phyloP scores from a whole-genome alignment of 1,139 yeast genomes.

The Suhomyces wounanorum region DNA sequence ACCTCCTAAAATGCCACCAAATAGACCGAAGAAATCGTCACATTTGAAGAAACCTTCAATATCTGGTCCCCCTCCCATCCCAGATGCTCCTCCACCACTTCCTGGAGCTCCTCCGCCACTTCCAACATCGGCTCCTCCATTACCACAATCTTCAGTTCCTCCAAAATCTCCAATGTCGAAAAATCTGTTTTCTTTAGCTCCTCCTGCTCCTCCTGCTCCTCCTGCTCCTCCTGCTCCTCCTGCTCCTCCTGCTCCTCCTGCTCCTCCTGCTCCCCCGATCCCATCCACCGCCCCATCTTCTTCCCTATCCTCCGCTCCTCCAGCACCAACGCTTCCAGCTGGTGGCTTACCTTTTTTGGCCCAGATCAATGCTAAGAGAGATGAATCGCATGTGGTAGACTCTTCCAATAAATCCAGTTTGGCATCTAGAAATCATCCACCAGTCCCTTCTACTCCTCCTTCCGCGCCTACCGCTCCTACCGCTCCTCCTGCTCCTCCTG shows the following conservation, averaged over 20 bases:
- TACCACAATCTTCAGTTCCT: constrained; percentile 1
- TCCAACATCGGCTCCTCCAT: constrained; percentile 14
- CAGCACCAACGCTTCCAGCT: constrained; percentile 19
- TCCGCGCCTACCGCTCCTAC: constrained; percentile 16
- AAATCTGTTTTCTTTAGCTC: constrained; percentile 11
- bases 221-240: constrained; percentile 1
- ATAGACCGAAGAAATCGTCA: constrained; percentile 33
- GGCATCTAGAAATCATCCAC: constrained; percentile 24
- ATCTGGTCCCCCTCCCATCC: constrained; percentile 15
- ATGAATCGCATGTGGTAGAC: constrained; percentile 39
- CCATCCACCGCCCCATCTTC: constrained; percentile 17
- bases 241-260: constrained; percentile 8
- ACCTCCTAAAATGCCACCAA: constrained; percentile 31
- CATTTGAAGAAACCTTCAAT: constrained; percentile 27
- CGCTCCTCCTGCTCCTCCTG: constrained; percentile 18
- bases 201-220: constrained; percentile 3
- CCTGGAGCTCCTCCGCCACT: constrained; percentile 16
- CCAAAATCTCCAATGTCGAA: background rate
- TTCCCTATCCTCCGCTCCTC: background rate
- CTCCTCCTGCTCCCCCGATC: constrained; percentile 10
- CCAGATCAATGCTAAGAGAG: constrained; percentile 44
- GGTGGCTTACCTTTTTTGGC: constrained; percentile 45
- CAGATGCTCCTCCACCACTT: constrained; percentile 28
- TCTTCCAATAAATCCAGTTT: constrained; percentile 14
- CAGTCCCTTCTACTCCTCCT: constrained; percentile 17